Evolutionary conservation across 2,329 filamentous ascomycete genomes (phyloP).

Genomic region (Cordyceps cateniannulata): DNA sequence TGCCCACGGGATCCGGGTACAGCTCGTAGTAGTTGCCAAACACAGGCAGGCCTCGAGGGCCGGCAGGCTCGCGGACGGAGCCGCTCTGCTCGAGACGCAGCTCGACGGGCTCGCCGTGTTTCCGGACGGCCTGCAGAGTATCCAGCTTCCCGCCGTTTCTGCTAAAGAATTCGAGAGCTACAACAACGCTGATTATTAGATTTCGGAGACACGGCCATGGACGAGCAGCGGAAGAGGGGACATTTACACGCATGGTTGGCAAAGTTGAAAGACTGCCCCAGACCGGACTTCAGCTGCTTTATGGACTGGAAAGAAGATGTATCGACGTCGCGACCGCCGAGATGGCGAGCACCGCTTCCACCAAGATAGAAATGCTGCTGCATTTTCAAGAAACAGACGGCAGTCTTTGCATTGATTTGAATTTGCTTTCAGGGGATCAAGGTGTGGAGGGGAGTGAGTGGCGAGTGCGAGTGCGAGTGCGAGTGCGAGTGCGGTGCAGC

Average conservation of each 20-base stretch:
- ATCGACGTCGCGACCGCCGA: neutral
- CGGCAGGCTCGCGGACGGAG: conserved; percentile 36
- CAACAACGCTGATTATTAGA: neutral
- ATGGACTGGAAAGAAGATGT: neutral
- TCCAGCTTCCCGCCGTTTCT: neutral
- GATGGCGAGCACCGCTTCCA: neutral
- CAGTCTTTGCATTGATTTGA: neutral
- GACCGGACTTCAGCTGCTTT: neutral
- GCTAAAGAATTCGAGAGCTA: neutral
- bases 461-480: too few relatives aligned
- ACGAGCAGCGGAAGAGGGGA: neutral
- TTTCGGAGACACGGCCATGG: neutral
- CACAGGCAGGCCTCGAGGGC: conserved; percentile 34
- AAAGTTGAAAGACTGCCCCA: neutral
- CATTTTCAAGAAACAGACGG: neutral
- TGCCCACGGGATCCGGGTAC: conserved; percentile 45
- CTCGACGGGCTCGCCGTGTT: neutral
- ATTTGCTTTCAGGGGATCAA: neutral
- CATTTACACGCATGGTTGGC: neutral
- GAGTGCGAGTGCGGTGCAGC: too few relatives aligned
- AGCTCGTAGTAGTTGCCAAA: conserved; percentile 43
- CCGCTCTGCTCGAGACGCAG: neutral
- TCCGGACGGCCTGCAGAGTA: neutral
- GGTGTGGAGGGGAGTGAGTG: neutral
- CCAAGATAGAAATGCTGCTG: neutral